A percentile compares a stretch with the other conserved stretches of the same genome.
Evolutionary conservation across 2,329 filamentous ascomycete species (phyloP).

Genomic region (Aureobasidium sp.): DNA sequence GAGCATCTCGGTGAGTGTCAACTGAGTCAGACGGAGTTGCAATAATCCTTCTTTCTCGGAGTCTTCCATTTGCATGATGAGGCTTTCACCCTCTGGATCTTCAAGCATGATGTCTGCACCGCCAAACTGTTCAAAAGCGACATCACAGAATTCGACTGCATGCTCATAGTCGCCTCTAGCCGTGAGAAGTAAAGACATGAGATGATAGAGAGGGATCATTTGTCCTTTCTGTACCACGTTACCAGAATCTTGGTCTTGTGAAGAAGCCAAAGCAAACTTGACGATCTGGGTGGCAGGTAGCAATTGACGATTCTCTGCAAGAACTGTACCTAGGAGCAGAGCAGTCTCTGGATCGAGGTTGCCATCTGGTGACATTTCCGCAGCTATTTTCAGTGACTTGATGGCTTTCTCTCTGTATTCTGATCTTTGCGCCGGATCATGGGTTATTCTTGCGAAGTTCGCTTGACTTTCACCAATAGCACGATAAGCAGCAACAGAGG

Average conservation of each 20-base stretch:
- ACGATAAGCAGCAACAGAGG: conserved; percentile 79
- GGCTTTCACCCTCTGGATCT: conserved; percentile 15
- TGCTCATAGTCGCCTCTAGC: conserved; percentile 86
- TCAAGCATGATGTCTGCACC: conserved; percentile 32
- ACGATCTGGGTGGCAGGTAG: conserved; percentile 83
- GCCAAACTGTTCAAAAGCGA: conserved; percentile 90
- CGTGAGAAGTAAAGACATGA: conserved; percentile 86
- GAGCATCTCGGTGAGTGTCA: conserved; percentile 82
- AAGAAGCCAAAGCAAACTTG: conserved; percentile 76
- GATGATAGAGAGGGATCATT: conserved; percentile 89
- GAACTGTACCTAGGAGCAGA: conserved; percentile 84
- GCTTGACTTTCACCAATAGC: conserved; percentile 88
- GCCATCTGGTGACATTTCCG: conserved; percentile 23
- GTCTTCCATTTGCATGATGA: conserved; percentile 84
- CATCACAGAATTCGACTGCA: conserved; percentile 86
- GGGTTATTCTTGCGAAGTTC: conserved; percentile 87
- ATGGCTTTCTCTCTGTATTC: conserved; percentile 83
- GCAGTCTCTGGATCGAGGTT: conserved; percentile 75
- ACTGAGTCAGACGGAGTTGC: conserved; percentile 97
- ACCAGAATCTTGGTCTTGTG: conserved; percentile 30
- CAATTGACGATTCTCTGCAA: conserved; percentile 88
- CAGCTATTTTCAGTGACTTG: conserved; percentile 48
- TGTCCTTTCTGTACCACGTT: conserved; percentile 54
- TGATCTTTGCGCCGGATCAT: conserved; percentile 74
- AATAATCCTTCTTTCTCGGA: conserved; percentile 88